phyloP scores from a whole-genome alignment of 768 basidiomycete species.

The Daedalea quercina region DNA sequence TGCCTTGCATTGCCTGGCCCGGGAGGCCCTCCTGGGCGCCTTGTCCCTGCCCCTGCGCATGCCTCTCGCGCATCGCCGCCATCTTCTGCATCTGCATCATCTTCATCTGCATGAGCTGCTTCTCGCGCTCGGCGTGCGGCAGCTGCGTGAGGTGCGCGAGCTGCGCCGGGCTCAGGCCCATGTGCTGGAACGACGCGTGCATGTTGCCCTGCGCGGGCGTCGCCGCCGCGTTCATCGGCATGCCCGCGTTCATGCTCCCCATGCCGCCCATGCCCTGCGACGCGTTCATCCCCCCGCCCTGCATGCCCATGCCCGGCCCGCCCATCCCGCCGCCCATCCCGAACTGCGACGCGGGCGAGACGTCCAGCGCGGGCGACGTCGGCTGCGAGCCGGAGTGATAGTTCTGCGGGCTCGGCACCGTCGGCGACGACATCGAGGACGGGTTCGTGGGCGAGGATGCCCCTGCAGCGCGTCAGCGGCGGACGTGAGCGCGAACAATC shows the following conservation, averaged over 20 bases:
- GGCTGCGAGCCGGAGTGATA: conserved; percentile 4
- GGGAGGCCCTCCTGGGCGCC: not conserved
- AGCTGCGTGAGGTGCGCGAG: conserved; percentile 24
- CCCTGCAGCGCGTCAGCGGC: not conserved
- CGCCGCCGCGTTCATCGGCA: not conserved
- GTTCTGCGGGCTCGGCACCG: conserved; percentile 6
- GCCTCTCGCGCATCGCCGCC: conserved; percentile 9
- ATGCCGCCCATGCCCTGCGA: not conserved
- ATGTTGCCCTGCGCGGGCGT: conserved; percentile 2
- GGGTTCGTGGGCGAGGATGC: not conserved
- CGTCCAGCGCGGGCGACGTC: conserved; percentile 1
- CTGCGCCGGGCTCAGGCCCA: conserved; percentile 6
- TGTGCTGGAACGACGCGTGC: not conserved
- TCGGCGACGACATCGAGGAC: conserved; percentile 4
- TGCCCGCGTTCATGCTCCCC: not conserved
- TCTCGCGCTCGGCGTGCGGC: conserved; percentile 21
- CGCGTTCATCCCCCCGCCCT: not conserved
- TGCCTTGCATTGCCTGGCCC: conserved; percentile 2
- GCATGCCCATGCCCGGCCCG: not conserved
- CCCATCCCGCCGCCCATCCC: not conserved
- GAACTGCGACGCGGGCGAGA: not conserved
- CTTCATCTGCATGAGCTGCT: conserved; percentile 4
- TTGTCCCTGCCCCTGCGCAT: conserved; percentile 5
- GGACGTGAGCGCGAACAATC: too few relatives aligned
- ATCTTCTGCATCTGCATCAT: conserved; percentile 25